Conservation (phyloP, 1,139 yeast species). For the Saccharomycopsis phalli region DNA sequence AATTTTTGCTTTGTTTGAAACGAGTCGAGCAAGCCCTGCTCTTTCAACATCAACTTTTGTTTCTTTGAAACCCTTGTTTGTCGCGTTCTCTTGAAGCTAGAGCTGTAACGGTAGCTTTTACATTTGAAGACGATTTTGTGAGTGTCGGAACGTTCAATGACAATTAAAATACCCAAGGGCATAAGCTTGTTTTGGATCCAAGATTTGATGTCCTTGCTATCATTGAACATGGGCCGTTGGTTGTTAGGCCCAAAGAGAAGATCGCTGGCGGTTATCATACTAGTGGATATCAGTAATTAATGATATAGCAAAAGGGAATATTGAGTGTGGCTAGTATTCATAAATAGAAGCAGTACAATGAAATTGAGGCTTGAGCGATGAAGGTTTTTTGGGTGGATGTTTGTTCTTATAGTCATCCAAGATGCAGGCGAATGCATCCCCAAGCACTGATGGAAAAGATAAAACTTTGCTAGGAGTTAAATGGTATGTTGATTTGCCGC, state of each 20-base stretch:
- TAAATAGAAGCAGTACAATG: not conserved
- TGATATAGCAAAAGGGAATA: conserved; percentile 7
- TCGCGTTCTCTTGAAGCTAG: conserved; percentile 22
- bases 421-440: not conserved
- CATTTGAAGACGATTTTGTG: conserved; percentile 65
- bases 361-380: not conserved
- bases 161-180: conserved; percentile 48
- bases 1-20: conserved; percentile 7
- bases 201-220: conserved; percentile 50
- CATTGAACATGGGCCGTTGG: conserved; percentile 26
- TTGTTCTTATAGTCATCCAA: not conserved
- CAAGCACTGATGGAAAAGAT: conserved; percentile 1
- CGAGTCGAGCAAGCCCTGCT: conserved; percentile 14
- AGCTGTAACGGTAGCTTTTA: conserved; percentile 31
- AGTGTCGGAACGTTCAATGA: conserved; percentile 62
- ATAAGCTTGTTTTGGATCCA: conserved; percentile 49
- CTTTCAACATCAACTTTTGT: conserved; percentile 17
- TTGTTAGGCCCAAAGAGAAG: conserved; percentile 7
- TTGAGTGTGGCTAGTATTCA: not conserved
- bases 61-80: conserved; percentile 20
- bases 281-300: conserved; percentile 2
- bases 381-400: not conserved
- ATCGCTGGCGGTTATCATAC: conserved; percentile 6
- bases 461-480: not conserved
- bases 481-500: not conserved